Evolutionary conservation across 768 basidiomycete genomes (phyloP).

Genomic region (Lyophyllum shimeji): DNA sequence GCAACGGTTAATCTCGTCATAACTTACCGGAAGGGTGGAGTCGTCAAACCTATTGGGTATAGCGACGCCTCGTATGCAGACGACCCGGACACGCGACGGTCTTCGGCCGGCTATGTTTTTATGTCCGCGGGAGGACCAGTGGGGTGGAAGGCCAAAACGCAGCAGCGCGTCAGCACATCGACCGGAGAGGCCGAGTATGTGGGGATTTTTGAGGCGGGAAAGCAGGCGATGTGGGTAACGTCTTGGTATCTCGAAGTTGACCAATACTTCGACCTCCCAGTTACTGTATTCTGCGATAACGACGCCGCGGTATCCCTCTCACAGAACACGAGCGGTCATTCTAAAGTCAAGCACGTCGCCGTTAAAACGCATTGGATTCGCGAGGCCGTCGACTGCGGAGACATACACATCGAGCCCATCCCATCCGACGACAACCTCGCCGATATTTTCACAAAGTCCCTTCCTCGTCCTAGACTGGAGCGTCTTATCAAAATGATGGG

Average conservation of each 20-base stretch:
- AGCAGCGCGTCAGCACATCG: neutral
- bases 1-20: neutral
- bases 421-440: slow-evolving; percentile 30
- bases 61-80: neutral
- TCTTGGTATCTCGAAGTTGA: neutral
- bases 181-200: neutral
- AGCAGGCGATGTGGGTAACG: neutral
- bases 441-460: slow-evolving; percentile 38
- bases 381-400: slow-evolving; percentile 10
- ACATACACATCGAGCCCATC: slow-evolving; percentile 18
- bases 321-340: slow-evolving; percentile 2
- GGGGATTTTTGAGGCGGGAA: neutral
- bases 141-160: neutral
- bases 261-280: neutral
- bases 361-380: slow-evolving; percentile 20
- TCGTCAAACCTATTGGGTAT: neutral
- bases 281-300: slow-evolving; percentile 7
- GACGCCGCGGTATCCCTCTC: slow-evolving; percentile 3
- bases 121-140: neutral
- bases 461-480: slow-evolving; percentile 6
- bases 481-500: too few species aligned
- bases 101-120: neutral
- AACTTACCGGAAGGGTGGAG: neutral
- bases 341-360: slow-evolving; percentile 27
- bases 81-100: neutral